Conservation (phyloP, 2,329 filamentous ascomycete species). For the Claviceps digitariae region DNA sequence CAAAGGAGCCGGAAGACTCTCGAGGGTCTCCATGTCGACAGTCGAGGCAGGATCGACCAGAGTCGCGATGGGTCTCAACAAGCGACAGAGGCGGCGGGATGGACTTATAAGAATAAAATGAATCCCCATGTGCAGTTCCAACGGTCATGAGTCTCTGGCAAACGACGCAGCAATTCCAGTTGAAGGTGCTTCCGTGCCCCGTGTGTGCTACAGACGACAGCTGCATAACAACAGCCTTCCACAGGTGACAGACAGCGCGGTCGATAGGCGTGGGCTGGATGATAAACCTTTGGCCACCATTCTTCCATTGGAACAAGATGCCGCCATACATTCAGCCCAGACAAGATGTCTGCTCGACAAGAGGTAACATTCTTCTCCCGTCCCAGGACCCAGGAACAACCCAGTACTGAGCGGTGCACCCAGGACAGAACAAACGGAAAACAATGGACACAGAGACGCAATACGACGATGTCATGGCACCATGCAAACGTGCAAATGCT, state of each 20-base stretch:
- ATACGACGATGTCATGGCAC: not conserved
- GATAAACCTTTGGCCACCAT: not conserved
- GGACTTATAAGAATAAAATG: not conserved
- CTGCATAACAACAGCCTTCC: too few species aligned
- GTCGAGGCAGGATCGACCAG: not conserved
- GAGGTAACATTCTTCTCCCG: not conserved
- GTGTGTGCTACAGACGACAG: too few species aligned
- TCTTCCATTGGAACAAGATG: not conserved
- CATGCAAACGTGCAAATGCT: not conserved
- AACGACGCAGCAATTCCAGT: not conserved
- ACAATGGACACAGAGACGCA: not conserved
- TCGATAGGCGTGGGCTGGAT: too few species aligned
- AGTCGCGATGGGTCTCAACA: not conserved
- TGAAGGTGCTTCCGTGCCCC: too few species aligned
- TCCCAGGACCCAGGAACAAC: not conserved
- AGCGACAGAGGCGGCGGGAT: not conserved
- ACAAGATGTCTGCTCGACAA: not conserved
- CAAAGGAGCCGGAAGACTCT: not conserved
- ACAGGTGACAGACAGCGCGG: too few species aligned
- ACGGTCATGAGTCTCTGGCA: too few species aligned
- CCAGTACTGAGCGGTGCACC: not conserved
- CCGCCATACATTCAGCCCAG: not conserved
- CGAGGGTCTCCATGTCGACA: not conserved
- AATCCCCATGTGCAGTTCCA: not conserved
- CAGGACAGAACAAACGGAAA: not conserved